phyloP scores from a whole-genome alignment of 441 rosid genomes.

The Arabidopsis lyrata region DNA sequence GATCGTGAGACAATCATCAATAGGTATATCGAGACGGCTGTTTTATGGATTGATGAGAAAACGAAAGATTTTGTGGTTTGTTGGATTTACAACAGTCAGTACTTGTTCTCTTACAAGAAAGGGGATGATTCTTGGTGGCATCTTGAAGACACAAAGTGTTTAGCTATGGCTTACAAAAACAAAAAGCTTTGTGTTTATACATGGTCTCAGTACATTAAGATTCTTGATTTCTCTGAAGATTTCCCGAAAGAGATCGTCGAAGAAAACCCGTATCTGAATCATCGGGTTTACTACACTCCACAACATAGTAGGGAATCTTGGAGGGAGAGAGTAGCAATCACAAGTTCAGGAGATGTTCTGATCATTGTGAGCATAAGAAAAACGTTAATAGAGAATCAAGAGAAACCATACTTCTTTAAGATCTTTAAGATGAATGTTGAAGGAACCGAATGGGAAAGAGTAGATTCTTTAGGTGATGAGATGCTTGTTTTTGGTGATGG shows the following conservation, averaged over 20 bases:
- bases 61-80: background rate
- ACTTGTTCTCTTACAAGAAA: slow-evolving; percentile 23
- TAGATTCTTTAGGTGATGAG: background rate
- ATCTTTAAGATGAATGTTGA: background rate
- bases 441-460: background rate
- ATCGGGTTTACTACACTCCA: background rate
- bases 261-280: background rate
- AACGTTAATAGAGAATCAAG: too few relatives aligned
- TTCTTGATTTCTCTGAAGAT: background rate
- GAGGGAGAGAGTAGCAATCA: background rate
- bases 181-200: background rate
- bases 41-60: slow-evolving; percentile 13
- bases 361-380: background rate
- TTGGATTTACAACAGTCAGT: background rate
- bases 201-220: background rate
- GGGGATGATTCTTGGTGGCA: slow-evolving; percentile 30
- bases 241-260: background rate
- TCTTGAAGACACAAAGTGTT: background rate
- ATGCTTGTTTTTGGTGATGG: background rate
- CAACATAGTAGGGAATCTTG: too few relatives aligned
- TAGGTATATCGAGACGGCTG: background rate
- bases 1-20: background rate
- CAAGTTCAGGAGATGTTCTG: background rate
- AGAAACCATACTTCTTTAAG: too few relatives aligned
- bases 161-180: background rate